Conservation (phyloP, 768 basidiomycete species). For the button mushroom (Agaricus bisporus) region DNA sequence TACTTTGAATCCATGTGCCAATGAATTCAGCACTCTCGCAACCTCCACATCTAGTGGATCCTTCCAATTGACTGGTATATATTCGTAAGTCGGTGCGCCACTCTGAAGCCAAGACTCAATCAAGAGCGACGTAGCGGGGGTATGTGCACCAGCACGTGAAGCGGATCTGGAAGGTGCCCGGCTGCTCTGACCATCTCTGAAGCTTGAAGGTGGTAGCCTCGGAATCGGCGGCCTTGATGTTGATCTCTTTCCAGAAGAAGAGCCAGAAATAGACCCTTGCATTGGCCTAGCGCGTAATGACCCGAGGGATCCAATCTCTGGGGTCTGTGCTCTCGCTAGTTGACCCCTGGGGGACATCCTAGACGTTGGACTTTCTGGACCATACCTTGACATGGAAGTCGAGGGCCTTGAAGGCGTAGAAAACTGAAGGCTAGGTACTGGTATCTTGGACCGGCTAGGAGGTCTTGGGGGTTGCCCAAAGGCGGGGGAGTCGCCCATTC, state of each 20-base stretch:
- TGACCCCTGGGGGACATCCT: slow-evolving; percentile 7
- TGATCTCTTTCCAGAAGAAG: slow-evolving; percentile 32
- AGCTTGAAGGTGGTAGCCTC: slow-evolving; percentile 71
- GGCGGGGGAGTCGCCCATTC: slow-evolving; percentile 35
- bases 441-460: slow-evolving; percentile 81
- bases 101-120: slow-evolving; percentile 6
- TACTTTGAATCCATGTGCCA: slow-evolving; percentile 70
- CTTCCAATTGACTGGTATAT: slow-evolving; percentile 55
- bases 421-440: slow-evolving; percentile 67
- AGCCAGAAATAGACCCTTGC: slow-evolving; percentile 50
- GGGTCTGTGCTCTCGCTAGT: slow-evolving; percentile 48
- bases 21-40: slow-evolving; percentile 65
- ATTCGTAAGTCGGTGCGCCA: slow-evolving; percentile 45
- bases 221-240: slow-evolving; percentile 30
- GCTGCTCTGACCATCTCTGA: slow-evolving; percentile 49
- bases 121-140: slow-evolving; percentile 42
- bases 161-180: slow-evolving; percentile 60
- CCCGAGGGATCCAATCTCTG: slow-evolving; percentile 33
- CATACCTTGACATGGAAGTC: slow-evolving; percentile 7
- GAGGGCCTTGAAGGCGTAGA: slow-evolving; percentile 65
- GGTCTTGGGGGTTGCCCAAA: slow-evolving; percentile 58
- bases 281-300: slow-evolving; percentile 50
- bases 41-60: slow-evolving; percentile 85
- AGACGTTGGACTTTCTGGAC: slow-evolving; percentile 13
- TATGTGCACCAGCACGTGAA: slow-evolving; percentile 60